Evolutionary conservation across 768 basidiomycete genomes (phyloP).

Genomic region (Russula brevipes): DNA sequence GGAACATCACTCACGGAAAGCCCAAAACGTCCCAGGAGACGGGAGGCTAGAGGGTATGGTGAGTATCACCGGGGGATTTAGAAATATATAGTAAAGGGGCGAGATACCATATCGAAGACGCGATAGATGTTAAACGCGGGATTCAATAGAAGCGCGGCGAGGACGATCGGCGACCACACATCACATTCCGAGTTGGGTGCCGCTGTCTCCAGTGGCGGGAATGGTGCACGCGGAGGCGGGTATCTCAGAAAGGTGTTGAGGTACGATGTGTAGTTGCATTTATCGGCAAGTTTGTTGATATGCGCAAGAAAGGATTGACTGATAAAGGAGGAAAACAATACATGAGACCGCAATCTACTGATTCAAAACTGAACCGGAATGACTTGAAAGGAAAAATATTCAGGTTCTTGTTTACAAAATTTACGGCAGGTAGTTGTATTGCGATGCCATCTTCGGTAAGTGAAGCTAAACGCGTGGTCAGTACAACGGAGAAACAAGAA

Average conservation of each 20-base stretch:
- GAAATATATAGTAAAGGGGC: no score
- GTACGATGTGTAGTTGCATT: slow-evolving; percentile 19
- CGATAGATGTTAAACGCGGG: slow-evolving; percentile 24
- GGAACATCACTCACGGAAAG: slow-evolving; percentile 16
- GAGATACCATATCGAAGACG: slow-evolving; percentile 23
- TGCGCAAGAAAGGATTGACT: slow-evolving; percentile 23
- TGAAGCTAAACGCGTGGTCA: neutral
- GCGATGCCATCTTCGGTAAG: neutral
- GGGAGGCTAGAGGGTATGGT: slow-evolving; percentile 9
- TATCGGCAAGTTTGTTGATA: slow-evolving; percentile 12
- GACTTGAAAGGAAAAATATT: slow-evolving; percentile 22
- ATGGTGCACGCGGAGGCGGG: slow-evolving; percentile 22
- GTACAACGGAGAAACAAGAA: neutral
- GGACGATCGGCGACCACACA: neutral
- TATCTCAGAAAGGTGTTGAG: slow-evolving; percentile 17
- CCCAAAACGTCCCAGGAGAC: slow-evolving; percentile 24
- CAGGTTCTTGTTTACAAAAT: slow-evolving; percentile 14
- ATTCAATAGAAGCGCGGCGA: slow-evolving; percentile 16
- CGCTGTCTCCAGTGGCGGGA: slow-evolving; percentile 13
- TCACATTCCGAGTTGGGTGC: slow-evolving; percentile 17
- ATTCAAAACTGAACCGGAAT: neutral
- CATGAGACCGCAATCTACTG: neutral
- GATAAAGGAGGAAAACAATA: neutral
- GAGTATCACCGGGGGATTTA: neutral
- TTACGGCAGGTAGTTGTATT: neutral